These are phyloP conservation scores for Aspergillus tanneri DNA, from an alignment of 2,329 filamentous ascomycete genomes.

Conservation along the genomic window DNA sequence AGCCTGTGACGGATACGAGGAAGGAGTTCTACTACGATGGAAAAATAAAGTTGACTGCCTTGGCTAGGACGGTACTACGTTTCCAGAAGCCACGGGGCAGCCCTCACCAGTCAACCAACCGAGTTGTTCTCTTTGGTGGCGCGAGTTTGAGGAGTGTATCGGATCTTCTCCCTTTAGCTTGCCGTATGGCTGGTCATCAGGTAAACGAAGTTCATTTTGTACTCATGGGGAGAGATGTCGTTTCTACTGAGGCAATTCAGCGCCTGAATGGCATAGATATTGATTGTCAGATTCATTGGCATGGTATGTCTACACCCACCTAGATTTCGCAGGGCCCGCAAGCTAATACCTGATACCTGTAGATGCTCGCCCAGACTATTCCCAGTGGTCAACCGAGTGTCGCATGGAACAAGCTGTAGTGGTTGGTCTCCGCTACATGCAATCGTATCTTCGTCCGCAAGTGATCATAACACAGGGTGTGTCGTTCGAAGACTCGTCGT, in stretches of 20 bases:
- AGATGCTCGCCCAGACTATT: slow-evolving; percentile 74
- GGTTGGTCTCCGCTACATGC: slow-evolving; percentile 69
- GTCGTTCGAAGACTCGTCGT: slow-evolving; percentile 65
- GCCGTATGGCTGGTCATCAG: slow-evolving; percentile 72
- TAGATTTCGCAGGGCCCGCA: neutral
- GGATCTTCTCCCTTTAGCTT: slow-evolving; percentile 75
- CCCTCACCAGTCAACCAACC: slow-evolving; percentile 59
- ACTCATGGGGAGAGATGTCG: slow-evolving; percentile 70
- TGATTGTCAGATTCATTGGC: slow-evolving; percentile 65
- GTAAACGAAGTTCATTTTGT: slow-evolving; percentile 78
- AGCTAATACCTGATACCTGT: slow-evolving; percentile 6
- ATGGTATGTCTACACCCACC: slow-evolving; percentile 42
- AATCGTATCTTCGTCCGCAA: slow-evolving; percentile 73
- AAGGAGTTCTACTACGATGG: slow-evolving; percentile 62
- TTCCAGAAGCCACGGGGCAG: slow-evolving; percentile 56
- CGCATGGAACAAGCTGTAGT: slow-evolving; percentile 66
- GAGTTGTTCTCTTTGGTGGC: slow-evolving; percentile 69
- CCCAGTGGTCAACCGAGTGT: slow-evolving; percentile 65
- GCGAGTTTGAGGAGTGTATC: slow-evolving; percentile 72
- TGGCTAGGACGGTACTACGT: slow-evolving; percentile 63
- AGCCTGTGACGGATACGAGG: slow-evolving; percentile 21
- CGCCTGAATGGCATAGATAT: slow-evolving; percentile 73
- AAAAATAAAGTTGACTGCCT: slow-evolving; percentile 64
- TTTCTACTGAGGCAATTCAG: slow-evolving; percentile 67
- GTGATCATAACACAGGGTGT: slow-evolving; percentile 71